A percentile compares a stretch with the other conserved stretches of the same genome.
Conservation (phyloP, 2,329 filamentous ascomycete species). For the Bipolaris cookei region DNA sequence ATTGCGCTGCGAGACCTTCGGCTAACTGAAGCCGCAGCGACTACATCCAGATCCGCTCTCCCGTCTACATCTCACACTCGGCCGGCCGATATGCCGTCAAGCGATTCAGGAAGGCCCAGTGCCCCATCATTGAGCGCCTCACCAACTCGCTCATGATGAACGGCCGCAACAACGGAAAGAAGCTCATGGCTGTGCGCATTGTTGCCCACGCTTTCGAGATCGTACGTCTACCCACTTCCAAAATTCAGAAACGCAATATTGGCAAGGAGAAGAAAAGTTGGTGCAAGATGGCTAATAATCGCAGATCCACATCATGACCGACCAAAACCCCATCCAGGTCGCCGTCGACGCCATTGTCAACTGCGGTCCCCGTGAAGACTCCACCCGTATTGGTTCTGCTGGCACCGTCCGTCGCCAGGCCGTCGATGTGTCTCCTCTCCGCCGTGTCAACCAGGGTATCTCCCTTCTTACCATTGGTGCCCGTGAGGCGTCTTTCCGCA, state of each 20-base stretch:
- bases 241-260: neutral
- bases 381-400: conserved; percentile 97
- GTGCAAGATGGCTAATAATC: conserved; percentile 21
- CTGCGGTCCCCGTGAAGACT: conserved; percentile 99
- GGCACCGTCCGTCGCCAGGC: conserved; percentile 99
- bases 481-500: conserved; percentile 98
- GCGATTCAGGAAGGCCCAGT: conserved; percentile 99
- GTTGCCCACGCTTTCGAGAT: conserved; percentile 99
- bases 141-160: conserved; percentile 99
- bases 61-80: conserved; percentile 98
- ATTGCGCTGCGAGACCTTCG: conserved; percentile 29
- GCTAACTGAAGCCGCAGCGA: conserved; percentile 69
- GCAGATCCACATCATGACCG: conserved; percentile 99
- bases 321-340: conserved; percentile 99
- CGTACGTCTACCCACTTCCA: conserved; percentile 65
- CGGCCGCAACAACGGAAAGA: conserved; percentile 99
- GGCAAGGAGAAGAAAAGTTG: neutral
- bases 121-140: conserved; percentile 99
- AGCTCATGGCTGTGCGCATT: conserved; percentile 99
- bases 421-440: conserved; percentile 99
- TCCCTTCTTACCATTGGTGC: conserved; percentile 98
- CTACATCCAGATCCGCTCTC: conserved; percentile 99
- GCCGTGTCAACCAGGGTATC: conserved; percentile 99
- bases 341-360: conserved; percentile 99
- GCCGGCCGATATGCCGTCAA: conserved; percentile 98